Percentiles rank a stretch among this genome's conserved stretches.
Evolutionary conservation across 768 basidiomycete genomes (phyloP).

Genomic region (Leccinum boreale): DNA sequence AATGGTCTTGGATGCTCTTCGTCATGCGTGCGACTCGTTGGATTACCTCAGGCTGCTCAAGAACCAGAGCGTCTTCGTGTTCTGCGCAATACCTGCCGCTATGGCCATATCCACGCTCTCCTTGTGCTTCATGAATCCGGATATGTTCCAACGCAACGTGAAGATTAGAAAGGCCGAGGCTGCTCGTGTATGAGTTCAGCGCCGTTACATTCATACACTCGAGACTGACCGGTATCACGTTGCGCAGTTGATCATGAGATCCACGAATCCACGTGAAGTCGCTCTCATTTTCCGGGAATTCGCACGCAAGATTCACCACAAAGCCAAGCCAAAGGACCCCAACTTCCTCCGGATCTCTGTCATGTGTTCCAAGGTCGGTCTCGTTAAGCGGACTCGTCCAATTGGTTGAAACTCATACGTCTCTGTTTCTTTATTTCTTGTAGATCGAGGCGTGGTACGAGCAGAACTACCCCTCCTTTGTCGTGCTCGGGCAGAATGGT

Average conservation of each 20-base stretch:
- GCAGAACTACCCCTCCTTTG: conserved; percentile 90
- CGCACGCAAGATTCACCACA: conserved; percentile 78
- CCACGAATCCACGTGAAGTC: conserved; percentile 90
- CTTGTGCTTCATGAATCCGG: conserved; percentile 89
- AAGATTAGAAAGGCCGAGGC: conserved; percentile 95
- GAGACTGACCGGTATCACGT: not conserved
- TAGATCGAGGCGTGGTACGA: conserved; percentile 95
- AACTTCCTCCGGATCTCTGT: conserved; percentile 81
- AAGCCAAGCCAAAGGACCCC: conserved; percentile 77
- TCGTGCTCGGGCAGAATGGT: conserved; percentile 33
- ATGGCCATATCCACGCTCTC: conserved; percentile 97
- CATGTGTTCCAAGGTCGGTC: conserved; percentile 73
- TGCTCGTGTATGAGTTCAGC: conserved; percentile 53
- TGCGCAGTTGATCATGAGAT: conserved; percentile 81
- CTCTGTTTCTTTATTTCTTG: conserved; percentile 1
- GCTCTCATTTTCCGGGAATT: conserved; percentile 84
- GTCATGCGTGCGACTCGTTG: conserved; percentile 80
- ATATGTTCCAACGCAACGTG: conserved; percentile 82
- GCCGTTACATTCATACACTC: not conserved
- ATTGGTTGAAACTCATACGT: not conserved
- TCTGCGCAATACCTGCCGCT: conserved; percentile 89
- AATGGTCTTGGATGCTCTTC: conserved; percentile 85
- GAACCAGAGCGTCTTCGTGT: conserved; percentile 93
- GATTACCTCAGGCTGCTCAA: conserved; percentile 86
- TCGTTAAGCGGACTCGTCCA: not conserved